Conservation (phyloP, 1,284 basidiomycete genomes). For the Ceratobasidium sp. region DNA sequence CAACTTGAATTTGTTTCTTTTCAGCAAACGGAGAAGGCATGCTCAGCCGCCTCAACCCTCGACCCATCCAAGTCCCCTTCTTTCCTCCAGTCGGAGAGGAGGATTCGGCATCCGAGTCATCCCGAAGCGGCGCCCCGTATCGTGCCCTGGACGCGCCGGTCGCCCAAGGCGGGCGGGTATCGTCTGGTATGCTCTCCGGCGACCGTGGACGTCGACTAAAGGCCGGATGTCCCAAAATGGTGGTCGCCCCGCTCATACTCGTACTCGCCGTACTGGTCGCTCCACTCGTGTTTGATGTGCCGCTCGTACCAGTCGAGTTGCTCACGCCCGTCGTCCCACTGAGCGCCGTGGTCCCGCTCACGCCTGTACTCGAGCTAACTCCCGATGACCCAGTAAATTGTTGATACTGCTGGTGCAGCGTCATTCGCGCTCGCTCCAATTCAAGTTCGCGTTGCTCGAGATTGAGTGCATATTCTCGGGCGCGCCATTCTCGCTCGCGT, state of each 20-base stretch:
- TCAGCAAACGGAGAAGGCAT: constrained; percentile 59
- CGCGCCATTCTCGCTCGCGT: constrained; percentile 61
- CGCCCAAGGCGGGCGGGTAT: constrained; percentile 22
- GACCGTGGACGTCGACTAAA: constrained; percentile 34
- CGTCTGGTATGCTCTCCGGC: constrained; percentile 28
- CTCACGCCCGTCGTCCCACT: constrained; percentile 31
- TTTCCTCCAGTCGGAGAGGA: constrained; percentile 58
- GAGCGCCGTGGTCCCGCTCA: constrained; percentile 31
- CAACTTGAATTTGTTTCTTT: constrained; percentile 31
- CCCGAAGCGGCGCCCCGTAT: constrained; percentile 19
- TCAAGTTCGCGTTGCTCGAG: constrained; percentile 62
- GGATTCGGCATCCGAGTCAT: constrained; percentile 46
- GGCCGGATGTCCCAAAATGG: constrained; percentile 2
- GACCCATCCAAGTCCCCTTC: constrained; percentile 65
- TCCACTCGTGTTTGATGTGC: constrained; percentile 42
- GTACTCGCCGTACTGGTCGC: constrained; percentile 19
- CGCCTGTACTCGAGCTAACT: constrained; percentile 29
- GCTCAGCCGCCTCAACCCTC: constrained; percentile 60
- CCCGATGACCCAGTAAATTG: constrained; percentile 23
- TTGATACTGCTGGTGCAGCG: constrained; percentile 38
- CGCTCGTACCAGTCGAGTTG: constrained; percentile 3
- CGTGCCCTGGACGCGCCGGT: constrained; percentile 51
- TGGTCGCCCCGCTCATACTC: constrained; percentile 20
- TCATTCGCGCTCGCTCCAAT: constrained; percentile 55
- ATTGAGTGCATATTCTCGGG: constrained; percentile 66